Evolutionary conservation across 257 asterid species (phyloP).

Genomic region (Scutellaria barbata): DNA sequence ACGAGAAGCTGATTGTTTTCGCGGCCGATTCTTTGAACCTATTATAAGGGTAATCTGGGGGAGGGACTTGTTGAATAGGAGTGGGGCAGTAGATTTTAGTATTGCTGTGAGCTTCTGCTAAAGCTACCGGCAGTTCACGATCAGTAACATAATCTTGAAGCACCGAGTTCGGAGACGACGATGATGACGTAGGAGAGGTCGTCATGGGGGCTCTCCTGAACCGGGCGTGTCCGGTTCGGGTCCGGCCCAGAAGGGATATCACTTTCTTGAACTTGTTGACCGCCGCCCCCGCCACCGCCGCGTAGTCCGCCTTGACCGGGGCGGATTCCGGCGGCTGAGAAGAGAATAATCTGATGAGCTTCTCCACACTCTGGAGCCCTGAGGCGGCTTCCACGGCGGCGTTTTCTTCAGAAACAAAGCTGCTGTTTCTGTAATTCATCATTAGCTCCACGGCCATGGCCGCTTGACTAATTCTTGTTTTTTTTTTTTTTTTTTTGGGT

Average conservation of each 20-base stretch:
- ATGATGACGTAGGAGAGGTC: conserved; percentile 34
- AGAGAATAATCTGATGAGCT: conserved; percentile 62
- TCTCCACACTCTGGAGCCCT: conserved; percentile 74
- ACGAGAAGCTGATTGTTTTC: conserved; percentile 68
- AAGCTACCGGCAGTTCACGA: no score
- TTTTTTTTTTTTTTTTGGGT: neutral
- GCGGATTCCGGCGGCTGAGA: conserved; percentile 32
- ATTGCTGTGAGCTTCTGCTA: neutral
- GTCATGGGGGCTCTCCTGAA: conserved; percentile 71
- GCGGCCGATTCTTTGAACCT: conserved; percentile 36
- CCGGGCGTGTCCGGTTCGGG: conserved; percentile 91
- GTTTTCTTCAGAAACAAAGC: conserved; percentile 50
- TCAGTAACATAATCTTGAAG: neutral
- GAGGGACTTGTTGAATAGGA: conserved; percentile 84
- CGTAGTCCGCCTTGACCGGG: conserved; percentile 46
- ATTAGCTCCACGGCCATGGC: conserved; percentile 88
- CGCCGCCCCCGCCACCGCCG: conserved; percentile 67
- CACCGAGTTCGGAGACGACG: conserved; percentile 40
- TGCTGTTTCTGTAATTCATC: conserved; percentile 55
- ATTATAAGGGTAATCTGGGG: conserved; percentile 36
- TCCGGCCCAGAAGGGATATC: conserved; percentile 65
- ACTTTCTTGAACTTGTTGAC: conserved; percentile 63
- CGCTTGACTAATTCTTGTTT: neutral
- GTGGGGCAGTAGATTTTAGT: conserved; percentile 71
- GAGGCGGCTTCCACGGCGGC: conserved; percentile 66